Percentiles rank a stretch among this genome's conserved stretches.
Conservation (phyloP, 345 rosid species). For the Eucalyptus curtisii region DNA sequence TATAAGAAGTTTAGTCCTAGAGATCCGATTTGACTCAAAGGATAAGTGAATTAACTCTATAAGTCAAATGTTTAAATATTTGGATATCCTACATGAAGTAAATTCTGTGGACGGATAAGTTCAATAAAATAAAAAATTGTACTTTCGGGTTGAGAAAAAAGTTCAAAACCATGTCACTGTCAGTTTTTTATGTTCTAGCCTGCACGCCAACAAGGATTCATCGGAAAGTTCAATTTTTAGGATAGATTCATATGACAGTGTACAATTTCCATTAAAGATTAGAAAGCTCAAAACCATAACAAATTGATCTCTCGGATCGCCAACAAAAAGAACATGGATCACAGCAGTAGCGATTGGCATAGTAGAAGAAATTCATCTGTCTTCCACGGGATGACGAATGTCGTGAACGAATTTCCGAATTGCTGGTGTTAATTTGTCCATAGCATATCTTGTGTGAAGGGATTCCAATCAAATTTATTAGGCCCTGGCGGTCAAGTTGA, state of each 20-base stretch:
- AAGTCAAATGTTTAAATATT: neutral
- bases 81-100: neutral
- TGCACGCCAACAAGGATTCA: neutral
- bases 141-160: neutral
- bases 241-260: neutral
- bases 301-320: neutral
- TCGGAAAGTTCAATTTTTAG: neutral
- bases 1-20: neutral
- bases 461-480: neutral
- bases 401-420: neutral
- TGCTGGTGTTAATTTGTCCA: neutral
- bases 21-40: neutral
- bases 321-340: neutral
- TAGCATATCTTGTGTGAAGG: neutral
- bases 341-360: neutral
- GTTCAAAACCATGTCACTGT: neutral
- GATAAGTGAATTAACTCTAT: neutral
- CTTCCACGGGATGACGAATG: neutral
- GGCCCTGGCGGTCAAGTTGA: neutral
- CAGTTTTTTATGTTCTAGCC: neutral
- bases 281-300: rapidly evolving
- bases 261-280: neutral
- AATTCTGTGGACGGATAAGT: neutral
- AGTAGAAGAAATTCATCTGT: neutral
- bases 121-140: neutral